Conservation (phyloP, 352 stramenopile species). For the Phytophthora pisi region DNA sequence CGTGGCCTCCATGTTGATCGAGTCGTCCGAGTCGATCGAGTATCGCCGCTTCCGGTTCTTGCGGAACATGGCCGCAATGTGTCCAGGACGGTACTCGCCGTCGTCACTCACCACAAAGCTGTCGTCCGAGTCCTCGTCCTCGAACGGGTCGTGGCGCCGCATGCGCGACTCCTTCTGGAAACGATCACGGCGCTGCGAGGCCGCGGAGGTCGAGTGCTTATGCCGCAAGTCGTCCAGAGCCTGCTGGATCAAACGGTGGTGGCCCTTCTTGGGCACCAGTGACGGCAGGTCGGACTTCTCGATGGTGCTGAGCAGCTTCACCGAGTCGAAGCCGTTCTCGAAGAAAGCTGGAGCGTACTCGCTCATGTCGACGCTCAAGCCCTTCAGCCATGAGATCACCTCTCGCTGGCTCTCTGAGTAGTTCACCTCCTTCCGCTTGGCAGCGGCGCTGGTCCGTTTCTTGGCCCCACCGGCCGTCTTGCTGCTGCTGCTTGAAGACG, state of each 20-base stretch:
- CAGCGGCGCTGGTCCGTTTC: constrained; percentile 31
- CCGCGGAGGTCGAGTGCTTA: constrained; percentile 66
- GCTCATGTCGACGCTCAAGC: constrained; percentile 83
- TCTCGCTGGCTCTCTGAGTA: constrained; percentile 78
- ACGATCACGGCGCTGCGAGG: constrained; percentile 40
- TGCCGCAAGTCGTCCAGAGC: constrained; percentile 75
- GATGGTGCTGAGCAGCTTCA: constrained; percentile 83
- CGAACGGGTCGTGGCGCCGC: constrained; percentile 63
- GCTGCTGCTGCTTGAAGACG: constrained; percentile 21
- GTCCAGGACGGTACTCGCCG: constrained; percentile 75
- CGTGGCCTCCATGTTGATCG: constrained; percentile 86
- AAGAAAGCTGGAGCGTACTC: constrained; percentile 86
- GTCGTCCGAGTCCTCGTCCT: constrained; percentile 88
- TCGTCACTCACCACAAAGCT: constrained; percentile 85
- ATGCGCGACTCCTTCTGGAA: constrained; percentile 31
- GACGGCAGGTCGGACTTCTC: constrained; percentile 70
- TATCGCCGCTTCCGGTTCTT: constrained; percentile 77
- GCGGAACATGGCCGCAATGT: constrained; percentile 81
- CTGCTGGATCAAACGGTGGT: constrained; percentile 85
- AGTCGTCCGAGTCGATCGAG: constrained; percentile 82
- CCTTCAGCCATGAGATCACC: constrained; percentile 76
- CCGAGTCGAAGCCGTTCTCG: constrained; percentile 88
- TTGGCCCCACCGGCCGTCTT: constrained; percentile 32
- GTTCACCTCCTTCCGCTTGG: constrained; percentile 53
- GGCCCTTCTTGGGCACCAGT: constrained; percentile 83